These are phyloP conservation scores for Plantago lanceolata DNA, from an alignment of 305 asterid species.

Conservation along the genomic window DNA sequence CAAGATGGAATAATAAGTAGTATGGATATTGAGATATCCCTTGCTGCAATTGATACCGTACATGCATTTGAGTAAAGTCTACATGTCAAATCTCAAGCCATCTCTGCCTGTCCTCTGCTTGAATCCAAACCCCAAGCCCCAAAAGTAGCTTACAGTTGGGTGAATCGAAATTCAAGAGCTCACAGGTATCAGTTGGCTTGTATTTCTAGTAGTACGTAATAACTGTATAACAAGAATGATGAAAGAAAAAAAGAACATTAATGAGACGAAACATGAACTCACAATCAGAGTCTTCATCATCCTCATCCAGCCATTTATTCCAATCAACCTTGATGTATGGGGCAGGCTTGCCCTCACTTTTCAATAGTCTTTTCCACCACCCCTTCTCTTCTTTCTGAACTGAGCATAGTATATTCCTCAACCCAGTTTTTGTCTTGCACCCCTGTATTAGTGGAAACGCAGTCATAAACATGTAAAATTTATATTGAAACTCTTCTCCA, in stretches of 20 bases:
- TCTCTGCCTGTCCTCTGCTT: too few species aligned
- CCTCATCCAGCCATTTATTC: constrained; percentile 92
- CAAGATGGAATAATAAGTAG: too few species aligned
- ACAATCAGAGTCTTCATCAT: constrained; percentile 70
- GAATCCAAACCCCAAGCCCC: too few species aligned
- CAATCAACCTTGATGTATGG: constrained; percentile 85
- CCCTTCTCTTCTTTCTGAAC: constrained; percentile 60
- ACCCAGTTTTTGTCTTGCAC: constrained; percentile 66
- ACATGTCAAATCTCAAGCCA: too few species aligned
- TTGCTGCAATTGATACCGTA: too few species aligned
- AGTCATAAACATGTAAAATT: constrained; percentile 5
- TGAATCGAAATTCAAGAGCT: too few species aligned
- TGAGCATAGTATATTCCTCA: constrained; percentile 71
- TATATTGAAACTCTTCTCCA: neutral
- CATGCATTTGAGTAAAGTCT: too few species aligned
- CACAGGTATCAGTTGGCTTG: neutral
- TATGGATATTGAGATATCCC: too few species aligned
- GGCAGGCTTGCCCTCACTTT: constrained; percentile 72
- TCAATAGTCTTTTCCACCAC: constrained; percentile 84
- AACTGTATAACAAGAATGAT: constrained; percentile 6
- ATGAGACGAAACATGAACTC: constrained; percentile 35
- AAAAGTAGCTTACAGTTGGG: too few species aligned
- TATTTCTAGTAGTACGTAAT: constrained; percentile 2
- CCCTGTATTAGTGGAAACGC: constrained; percentile 43
- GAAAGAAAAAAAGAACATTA: constrained; percentile 5